Evolutionary conservation across 2,329 filamentous ascomycete genomes (phyloP), one percentile per base, ranked within the genome.

Genomic region (Fusarium redolens): DNA sequence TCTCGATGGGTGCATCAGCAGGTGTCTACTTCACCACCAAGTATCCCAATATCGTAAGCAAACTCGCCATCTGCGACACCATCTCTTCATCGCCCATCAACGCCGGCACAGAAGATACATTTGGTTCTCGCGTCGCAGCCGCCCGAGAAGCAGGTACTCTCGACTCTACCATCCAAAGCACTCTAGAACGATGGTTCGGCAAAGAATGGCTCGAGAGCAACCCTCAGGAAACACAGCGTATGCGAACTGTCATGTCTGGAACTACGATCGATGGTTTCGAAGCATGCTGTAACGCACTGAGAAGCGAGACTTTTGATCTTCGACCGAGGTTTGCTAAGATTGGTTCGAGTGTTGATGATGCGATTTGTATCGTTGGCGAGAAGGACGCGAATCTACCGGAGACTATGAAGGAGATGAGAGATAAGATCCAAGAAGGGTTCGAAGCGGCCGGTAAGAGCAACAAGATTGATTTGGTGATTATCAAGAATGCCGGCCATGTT

Each of bases 1-100:
- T 85, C 2, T 85, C 83, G 15, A 85, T 86, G 82, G 84, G 85
- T 28, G 85, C 82, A 12, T 79, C 82, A 1, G 81, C 79, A 2
- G 82, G 82, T 25, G 73, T 85, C 54, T 79, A 80, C 62, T 86
- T 85, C 68, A 78, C 78, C 2, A 77, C 78, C 8, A 79, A 77
- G 60, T 82, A 84, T 64, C 83, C 83, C 8, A 79, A 79, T 38
- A 52, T 84, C 7, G 77, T 85, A 14, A 59, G 78, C 56, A 82
- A 80, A 48, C 78, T 86, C 11, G 76, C 82, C 31, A 75, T 83
- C 35, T 84, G 82, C 74, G 82, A 84, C 66, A 84, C 83, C 56
- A 82, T 85, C 56, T 73, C 81, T 3, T 77, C 77, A 20, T 84
- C 83, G 0, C 83, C 84, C 3, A 65, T 74, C 61, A 82, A 82